A percentile compares a stretch with the other conserved stretches of the same genome.
These are phyloP conservation scores for Hypocreales sp. DNA, from an alignment of 2,329 filamentous ascomycete species.

Conservation along the genomic window DNA sequence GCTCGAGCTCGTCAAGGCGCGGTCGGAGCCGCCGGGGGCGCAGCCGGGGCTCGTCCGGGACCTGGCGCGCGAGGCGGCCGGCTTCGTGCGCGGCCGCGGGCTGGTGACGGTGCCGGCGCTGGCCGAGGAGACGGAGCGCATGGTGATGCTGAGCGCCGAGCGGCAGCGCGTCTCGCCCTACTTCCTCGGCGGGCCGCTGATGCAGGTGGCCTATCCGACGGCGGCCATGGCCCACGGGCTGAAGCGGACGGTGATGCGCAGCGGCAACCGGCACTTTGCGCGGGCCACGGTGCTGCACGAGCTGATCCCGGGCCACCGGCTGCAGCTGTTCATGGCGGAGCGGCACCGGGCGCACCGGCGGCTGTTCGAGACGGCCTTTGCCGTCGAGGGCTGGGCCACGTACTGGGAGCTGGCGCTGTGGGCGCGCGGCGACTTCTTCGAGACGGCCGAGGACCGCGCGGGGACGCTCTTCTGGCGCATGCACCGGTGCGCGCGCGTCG, in stretches of 20 bases:
- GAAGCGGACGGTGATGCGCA: conserved; percentile 44
- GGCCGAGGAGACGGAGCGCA: conserved; percentile 36
- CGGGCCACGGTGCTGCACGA: conserved; percentile 46
- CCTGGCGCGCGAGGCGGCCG: conserved; percentile 33
- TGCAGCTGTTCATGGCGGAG: conserved; percentile 33
- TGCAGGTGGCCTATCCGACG: conserved; percentile 41
- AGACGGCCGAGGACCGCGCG: conserved; percentile 32
- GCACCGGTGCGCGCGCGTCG: conserved; percentile 43
- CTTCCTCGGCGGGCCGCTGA: conserved; percentile 38
- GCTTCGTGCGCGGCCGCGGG: conserved; percentile 35
- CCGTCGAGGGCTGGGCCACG: conserved; percentile 44
- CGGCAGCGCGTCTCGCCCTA: conserved; percentile 41
- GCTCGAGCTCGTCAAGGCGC: conserved; percentile 38
- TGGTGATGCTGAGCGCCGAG: conserved; percentile 39
- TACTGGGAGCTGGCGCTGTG: conserved; percentile 48
- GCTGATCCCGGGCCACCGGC: conserved; percentile 41
- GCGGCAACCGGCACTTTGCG: conserved; percentile 41
- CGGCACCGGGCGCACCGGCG: conserved; percentile 31
- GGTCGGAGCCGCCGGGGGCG: conserved; percentile 35
- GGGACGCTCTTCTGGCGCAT: conserved; percentile 48
- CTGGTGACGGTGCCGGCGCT: conserved; percentile 39
- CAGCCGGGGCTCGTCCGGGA: conserved; percentile 35
- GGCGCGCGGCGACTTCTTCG: conserved; percentile 34
- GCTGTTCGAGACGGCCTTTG: conserved; percentile 41
- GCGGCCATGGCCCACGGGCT: conserved; percentile 32